Conservation (phyloP, 2,329 filamentous ascomycete genomes). For the Aureobasidium sp. region DNA sequence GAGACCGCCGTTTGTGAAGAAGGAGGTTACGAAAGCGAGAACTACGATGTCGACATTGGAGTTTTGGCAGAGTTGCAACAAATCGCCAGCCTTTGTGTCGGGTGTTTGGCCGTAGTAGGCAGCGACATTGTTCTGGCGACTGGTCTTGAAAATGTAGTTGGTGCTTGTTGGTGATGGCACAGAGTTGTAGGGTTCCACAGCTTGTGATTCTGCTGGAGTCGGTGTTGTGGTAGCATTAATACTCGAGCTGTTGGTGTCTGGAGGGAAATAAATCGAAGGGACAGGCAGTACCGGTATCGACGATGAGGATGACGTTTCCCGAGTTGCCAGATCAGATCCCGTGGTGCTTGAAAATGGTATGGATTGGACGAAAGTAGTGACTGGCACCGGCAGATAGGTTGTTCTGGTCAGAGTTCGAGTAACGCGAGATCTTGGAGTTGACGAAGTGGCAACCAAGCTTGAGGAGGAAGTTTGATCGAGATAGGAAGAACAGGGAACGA, state of each 20-base stretch:
- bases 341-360: background rate
- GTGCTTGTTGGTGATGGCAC: background rate
- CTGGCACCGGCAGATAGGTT: background rate
- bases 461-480: background rate
- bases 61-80: slow-evolving; percentile 25
- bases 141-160: slow-evolving; percentile 21
- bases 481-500: background rate
- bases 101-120: slow-evolving; percentile 27
- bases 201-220: background rate
- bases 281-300: background rate
- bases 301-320: background rate
- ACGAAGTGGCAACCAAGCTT: background rate
- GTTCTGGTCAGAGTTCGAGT: background rate
- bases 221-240: background rate
- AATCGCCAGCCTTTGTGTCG: slow-evolving; percentile 20
- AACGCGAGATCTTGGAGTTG: background rate
- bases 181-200: background rate
- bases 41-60: slow-evolving; percentile 30
- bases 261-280: background rate
- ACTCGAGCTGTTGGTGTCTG: background rate
- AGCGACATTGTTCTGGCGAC: slow-evolving; percentile 22
- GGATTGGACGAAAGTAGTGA: background rate
- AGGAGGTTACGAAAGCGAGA: slow-evolving; percentile 26
- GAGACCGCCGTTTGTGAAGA: slow-evolving; percentile 25
- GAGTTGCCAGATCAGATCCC: background rate